A percentile compares a stretch with the other conserved stretches of the same genome.
phyloP scores from a whole-genome alignment of 192 early-diverging fungal species.

The Coemansia sp. region DNA sequence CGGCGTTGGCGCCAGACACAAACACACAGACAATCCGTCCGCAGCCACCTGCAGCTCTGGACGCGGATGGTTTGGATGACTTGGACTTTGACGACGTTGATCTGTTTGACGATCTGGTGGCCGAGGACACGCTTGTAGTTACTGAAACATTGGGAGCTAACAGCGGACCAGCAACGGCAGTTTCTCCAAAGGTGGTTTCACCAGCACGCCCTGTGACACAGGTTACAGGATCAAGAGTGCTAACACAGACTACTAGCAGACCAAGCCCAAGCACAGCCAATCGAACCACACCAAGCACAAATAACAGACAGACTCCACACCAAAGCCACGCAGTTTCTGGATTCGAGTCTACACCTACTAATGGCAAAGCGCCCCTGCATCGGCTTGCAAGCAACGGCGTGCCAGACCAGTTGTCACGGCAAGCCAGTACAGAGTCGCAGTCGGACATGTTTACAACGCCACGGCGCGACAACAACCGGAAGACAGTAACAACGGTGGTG shows the following conservation, averaged over 20 bases:
- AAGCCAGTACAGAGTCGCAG: slow-evolving; percentile 10
- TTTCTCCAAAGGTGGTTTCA: not conserved
- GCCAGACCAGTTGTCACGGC: not conserved
- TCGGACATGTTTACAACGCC: slow-evolving; percentile 8
- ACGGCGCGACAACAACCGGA: slow-evolving; percentile 2
- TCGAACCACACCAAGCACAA: not conserved
- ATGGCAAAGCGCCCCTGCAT: not conserved
- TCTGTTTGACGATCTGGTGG: slow-evolving; percentile 25
- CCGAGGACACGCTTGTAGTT: not conserved
- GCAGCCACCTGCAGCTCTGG: slow-evolving; percentile 3
- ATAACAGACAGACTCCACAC: not conserved
- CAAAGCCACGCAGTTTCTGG: not conserved
- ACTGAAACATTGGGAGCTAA: not conserved
- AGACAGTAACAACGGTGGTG: slow-evolving; percentile 27
- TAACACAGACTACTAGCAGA: not conserved
- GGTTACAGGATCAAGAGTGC: not conserved
- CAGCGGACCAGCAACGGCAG: not conserved
- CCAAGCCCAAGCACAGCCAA: too few relatives aligned
- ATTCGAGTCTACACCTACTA: not conserved
- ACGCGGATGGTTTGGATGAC: slow-evolving; percentile 10
- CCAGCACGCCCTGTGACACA: not conserved
- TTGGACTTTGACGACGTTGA: slow-evolving; percentile 28
- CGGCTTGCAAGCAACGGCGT: not conserved
- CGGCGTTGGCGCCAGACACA: slow-evolving; percentile 8
- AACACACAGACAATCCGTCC: not conserved